These are phyloP conservation scores for Cytospora leucostoma DNA, from an alignment of 2,329 filamentous ascomycete genomes.

Conservation along the genomic window DNA sequence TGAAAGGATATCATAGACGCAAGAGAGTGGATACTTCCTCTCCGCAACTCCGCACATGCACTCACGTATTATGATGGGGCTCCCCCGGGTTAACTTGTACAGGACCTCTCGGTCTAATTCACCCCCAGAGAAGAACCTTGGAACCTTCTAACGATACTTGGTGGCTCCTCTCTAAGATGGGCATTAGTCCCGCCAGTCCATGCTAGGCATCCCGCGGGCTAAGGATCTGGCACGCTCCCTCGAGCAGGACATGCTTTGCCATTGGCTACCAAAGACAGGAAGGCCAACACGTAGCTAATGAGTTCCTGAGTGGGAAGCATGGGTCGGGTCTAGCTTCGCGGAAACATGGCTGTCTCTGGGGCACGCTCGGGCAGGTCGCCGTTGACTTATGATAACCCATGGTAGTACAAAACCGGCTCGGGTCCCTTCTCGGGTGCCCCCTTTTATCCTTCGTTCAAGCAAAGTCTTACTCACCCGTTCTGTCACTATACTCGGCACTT, in stretches of 20 bases:
- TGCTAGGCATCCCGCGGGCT: neutral
- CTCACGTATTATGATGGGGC: no score
- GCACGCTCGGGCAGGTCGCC: neutral
- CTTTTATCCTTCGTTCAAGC: neutral
- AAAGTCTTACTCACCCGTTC: neutral
- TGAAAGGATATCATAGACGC: no score
- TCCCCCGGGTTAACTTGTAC: no score
- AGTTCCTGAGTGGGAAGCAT: neutral
- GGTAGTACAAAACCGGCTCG: neutral
- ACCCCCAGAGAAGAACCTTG: no score
- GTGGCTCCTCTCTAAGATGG: neutral
- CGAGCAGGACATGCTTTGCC: neutral
- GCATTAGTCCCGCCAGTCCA: neutral
- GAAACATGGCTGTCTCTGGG: neutral
- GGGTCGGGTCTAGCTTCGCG: neutral
- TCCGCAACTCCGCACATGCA: no score
- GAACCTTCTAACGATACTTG: no score
- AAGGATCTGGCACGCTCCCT: no score
- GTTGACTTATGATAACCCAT: neutral
- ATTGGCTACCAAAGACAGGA: neutral
- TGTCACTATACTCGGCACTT: no score
- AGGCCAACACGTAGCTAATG: neutral
- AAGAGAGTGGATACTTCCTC: no score
- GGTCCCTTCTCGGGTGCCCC: neutral
- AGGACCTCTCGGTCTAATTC: no score